Conservation (phyloP, 108 stramenopile species). For the Nannochloropsis salina region DNA sequence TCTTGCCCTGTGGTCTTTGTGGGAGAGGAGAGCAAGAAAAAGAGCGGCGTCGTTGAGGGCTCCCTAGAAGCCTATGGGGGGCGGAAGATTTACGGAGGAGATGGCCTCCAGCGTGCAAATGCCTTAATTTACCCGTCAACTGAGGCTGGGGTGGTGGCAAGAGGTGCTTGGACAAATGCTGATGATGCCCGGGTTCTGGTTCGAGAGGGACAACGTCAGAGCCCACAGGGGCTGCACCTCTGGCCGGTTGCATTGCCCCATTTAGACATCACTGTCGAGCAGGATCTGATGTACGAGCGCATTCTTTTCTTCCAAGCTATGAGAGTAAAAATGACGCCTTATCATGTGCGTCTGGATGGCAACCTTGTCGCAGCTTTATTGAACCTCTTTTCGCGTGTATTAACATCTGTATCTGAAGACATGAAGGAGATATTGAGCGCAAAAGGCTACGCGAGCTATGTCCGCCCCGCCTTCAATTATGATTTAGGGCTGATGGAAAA, state of each 20-base stretch:
- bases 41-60: no score
- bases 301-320: constrained; percentile 1
- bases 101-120: not conserved
- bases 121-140: not conserved
- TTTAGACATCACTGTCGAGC: not conserved
- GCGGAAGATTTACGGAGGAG: not conserved
- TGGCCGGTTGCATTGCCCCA: not conserved
- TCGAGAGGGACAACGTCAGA: no score
- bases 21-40: not conserved
- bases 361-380: constrained; percentile 16
- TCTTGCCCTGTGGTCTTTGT: constrained; percentile 13
- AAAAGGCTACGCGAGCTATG: not conserved
- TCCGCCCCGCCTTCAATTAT: no score
- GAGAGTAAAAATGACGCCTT: not conserved
- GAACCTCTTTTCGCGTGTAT: not conserved
- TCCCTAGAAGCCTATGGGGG: not conserved
- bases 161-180: not conserved
- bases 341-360: not conserved
- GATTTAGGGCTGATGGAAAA: not conserved
- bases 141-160: not conserved
- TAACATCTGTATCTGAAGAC: not conserved
- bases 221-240: no score
- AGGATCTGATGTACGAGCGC: not conserved
- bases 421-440: not conserved
- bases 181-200: not conserved